Evolutionary conservation across 202 grass and related monocot genomes (phyloP), one percentile per base, ranked within the genome.

Genomic region (Panicum hallii): DNA sequence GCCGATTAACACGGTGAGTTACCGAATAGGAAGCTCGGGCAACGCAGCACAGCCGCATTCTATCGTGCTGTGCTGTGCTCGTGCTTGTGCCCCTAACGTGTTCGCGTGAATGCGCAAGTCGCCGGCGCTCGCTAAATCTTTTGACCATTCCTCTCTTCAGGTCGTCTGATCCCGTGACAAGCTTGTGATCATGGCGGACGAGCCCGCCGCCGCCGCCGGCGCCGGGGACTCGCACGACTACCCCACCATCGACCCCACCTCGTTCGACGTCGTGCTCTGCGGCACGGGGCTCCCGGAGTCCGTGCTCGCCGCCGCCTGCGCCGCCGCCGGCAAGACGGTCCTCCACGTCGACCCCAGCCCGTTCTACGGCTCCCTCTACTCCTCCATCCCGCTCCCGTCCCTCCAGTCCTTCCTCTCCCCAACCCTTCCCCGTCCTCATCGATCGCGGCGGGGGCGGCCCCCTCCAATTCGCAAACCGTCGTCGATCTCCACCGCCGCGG

Each of bases 301-400:
- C 44, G 78, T 99, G 43, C 88, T 99, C 52, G 88, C 91, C 47
- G 95, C 95, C 53, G 87, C 95, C 54, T 89, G 89, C 69, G 88
- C 95, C 28, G 62, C 80, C 70, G 89, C 89, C 0, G 93, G 87
- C 14, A 95, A 95, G 74, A 92, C 96, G 17, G 96, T 99, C 74
- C 94, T 99, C 89, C 96, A 99, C 75, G 69, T 95, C 66, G 96
- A 99, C 5, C 86, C 88, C 61, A 92, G 89, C 75, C 74, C 93
- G 23, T 99, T 95, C 84, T 99, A 99, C 22, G 96, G 93, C 26
- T 99, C 96, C 47, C 84, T 94, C 78, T 99, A 89, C 89, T 89
- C 96, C 63, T 98, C 93, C 55, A 71, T 94, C 36, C 61, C 89
- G 0, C 86, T 90, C 44, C 72, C 89, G 41, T 89, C 83, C 74